phyloP scores from a whole-genome alignment of 164 flowering plant genomes.

The Santalum album region DNA sequence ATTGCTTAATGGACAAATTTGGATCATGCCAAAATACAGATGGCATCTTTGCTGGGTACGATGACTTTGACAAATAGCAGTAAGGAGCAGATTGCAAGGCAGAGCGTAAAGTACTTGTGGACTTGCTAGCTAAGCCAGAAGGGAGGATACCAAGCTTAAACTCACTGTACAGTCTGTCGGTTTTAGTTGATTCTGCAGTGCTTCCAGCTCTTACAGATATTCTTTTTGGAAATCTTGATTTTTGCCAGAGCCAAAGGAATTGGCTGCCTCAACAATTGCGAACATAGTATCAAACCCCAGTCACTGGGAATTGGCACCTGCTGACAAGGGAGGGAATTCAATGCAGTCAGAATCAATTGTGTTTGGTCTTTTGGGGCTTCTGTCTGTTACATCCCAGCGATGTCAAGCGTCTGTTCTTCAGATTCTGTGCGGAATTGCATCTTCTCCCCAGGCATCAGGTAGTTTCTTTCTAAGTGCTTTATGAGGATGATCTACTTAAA shows the following conservation, averaged over 20 bases:
- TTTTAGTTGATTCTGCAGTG: conserved; percentile 38
- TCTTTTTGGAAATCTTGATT: conserved; percentile 20
- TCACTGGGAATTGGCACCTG: conserved; percentile 52
- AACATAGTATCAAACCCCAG: conserved; percentile 32
- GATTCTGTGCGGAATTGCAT: conserved; percentile 42
- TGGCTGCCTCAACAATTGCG: conserved; percentile 16
- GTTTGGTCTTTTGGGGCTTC: conserved; percentile 22
- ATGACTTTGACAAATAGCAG: conserved; percentile 43
- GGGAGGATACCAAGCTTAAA: conserved; percentile 35
- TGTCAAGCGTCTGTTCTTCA: conserved; percentile 39
- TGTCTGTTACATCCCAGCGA: conserved; percentile 26
- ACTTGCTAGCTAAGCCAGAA: conserved; percentile 36
- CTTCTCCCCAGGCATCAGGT: conserved; percentile 70
- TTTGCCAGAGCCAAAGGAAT: conserved; percentile 8
- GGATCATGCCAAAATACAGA: conserved; percentile 20
- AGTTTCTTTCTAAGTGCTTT: neutral
- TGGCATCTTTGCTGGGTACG: conserved; percentile 46
- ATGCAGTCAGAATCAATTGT: conserved; percentile 44
- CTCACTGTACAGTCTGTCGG: conserved; percentile 43
- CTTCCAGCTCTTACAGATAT: conserved; percentile 35
- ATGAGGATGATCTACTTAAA: neutral
- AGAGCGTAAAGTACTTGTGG: conserved; percentile 32
- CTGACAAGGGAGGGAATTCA: conserved; percentile 27
- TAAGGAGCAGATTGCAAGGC: conserved; percentile 48
- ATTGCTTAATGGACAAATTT: neutral